phyloP scores from a whole-genome alignment of 2,329 filamentous ascomycete genomes.

The Fusarium humuli region DNA sequence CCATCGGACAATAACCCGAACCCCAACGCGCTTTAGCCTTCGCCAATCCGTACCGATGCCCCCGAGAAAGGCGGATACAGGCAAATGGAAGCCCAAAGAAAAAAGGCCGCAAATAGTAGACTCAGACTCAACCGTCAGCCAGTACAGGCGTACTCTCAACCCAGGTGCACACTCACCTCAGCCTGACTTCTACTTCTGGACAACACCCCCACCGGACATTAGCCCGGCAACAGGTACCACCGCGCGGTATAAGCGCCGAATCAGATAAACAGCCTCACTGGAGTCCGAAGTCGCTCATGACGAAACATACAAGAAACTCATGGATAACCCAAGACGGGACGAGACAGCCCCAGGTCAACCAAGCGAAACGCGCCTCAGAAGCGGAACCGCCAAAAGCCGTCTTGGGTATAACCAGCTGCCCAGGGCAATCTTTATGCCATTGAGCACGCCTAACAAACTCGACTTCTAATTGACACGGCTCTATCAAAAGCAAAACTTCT shows the following conservation, averaged over 20 bases:
- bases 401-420: conserved; percentile 1
- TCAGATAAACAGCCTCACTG: conserved; percentile 32
- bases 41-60: conserved; percentile 38
- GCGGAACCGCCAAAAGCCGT: conserved; percentile 1
- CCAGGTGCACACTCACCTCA: conserved; percentile 31
- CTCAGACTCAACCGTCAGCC: conserved; percentile 15
- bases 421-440: conserved; percentile 2
- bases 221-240: conserved; percentile 38
- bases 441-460: neutral
- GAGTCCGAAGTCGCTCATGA: conserved; percentile 45
- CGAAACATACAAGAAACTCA: conserved; percentile 21
- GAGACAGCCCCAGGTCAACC: conserved; percentile 1
- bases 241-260: conserved; percentile 43
- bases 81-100: conserved; percentile 34
- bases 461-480: conserved; percentile 23
- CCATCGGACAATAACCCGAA: conserved; percentile 47
- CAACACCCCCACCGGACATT: conserved; percentile 39
- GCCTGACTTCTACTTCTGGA: conserved; percentile 1
- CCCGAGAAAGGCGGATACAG: conserved; percentile 36
- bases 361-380: conserved; percentile 19
- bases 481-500: conserved; percentile 7
- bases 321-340: conserved; percentile 1
- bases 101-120: conserved; percentile 41
- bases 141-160: conserved; percentile 33
- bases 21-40: conserved; percentile 43